Conservation (phyloP, 1,139 yeast species). For the Taphrina betulina region DNA sequence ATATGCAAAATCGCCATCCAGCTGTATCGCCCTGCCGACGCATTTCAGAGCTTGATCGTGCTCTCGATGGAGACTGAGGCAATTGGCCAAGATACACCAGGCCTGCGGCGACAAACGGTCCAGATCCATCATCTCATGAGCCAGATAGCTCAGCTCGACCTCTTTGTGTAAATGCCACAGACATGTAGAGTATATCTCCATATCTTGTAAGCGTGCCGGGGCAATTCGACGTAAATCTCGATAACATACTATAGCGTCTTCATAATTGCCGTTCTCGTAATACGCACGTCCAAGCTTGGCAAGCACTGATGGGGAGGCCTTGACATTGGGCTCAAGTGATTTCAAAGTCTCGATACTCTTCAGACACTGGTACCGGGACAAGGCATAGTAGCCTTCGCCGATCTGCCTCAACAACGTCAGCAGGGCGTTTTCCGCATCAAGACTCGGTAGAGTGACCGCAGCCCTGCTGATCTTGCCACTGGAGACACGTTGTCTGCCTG, state of each 20-base stretch:
- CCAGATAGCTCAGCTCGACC: constrained; percentile 72
- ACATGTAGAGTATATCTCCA: constrained; percentile 87
- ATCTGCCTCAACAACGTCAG: constrained; percentile 57
- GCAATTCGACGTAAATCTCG: constrained; percentile 63
- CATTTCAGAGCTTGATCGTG: constrained; percentile 89
- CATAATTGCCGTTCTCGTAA: constrained; percentile 84
- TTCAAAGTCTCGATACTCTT: constrained; percentile 72
- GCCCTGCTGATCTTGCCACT: neutral
- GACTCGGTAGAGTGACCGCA: constrained; percentile 41
- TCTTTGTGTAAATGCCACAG: constrained; percentile 91
- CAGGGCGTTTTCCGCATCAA: constrained; percentile 51
- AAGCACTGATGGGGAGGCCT: constrained; percentile 81
- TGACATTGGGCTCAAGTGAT: constrained; percentile 61
- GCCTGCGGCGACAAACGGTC: constrained; percentile 71
- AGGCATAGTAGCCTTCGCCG: constrained; percentile 65
- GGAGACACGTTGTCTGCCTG: no score
- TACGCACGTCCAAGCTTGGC: constrained; percentile 76
- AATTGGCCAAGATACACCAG: constrained; percentile 91
- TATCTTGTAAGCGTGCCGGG: constrained; percentile 78
- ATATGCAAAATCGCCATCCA: constrained; percentile 74
- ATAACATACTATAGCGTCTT: constrained; percentile 68
- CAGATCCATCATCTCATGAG: constrained; percentile 74
- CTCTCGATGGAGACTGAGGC: constrained; percentile 78
- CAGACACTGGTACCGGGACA: constrained; percentile 71
- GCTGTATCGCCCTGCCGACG: constrained; percentile 71